A percentile compares a stretch with the other conserved stretches of the same genome.
phyloP scores from a whole-genome alignment of 2,329 filamentous ascomycete species.

The Phyllosticta capitalensis region DNA sequence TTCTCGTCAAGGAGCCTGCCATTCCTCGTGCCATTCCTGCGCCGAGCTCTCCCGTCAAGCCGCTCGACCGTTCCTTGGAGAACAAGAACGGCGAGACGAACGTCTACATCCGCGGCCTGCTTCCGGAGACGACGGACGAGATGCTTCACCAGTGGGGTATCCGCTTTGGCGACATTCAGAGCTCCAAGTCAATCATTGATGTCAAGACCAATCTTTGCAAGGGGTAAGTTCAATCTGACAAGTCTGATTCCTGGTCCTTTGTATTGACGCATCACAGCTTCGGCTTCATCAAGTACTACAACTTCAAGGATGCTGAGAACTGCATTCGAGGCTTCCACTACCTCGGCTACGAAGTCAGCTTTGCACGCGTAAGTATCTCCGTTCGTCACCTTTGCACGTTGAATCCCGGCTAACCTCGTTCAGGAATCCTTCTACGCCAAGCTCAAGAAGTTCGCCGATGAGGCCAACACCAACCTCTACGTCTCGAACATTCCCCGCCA shows the following conservation, averaged over 20 bases:
- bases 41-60: constrained; percentile 76
- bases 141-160: constrained; percentile 72
- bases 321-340: constrained; percentile 94
- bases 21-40: constrained; percentile 87
- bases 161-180: constrained; percentile 88
- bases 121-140: constrained; percentile 90
- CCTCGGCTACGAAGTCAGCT: constrained; percentile 93
- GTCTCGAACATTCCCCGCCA: constrained; percentile 92
- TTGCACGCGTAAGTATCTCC: constrained; percentile 64
- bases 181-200: constrained; percentile 98
- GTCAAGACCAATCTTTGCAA: constrained; percentile 89
- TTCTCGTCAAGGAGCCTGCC: constrained; percentile 59
- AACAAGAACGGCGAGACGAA: constrained; percentile 95
- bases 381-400: constrained; percentile 8
- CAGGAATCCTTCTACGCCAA: constrained; percentile 92
- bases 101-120: constrained; percentile 93
- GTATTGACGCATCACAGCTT: constrained; percentile 50
- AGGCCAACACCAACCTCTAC: constrained; percentile 86
- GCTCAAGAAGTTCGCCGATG: constrained; percentile 91
- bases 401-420: constrained; percentile 13
- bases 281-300: constrained; percentile 92
- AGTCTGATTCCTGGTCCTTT: constrained; percentile 1
- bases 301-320: constrained; percentile 79
- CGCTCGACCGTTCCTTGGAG: constrained; percentile 85
- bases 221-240: constrained; percentile 51